Base-by-base conservation (phyloP, 768 basidiomycete genomes). In the Termitomyces eurrhizus region DNA sequence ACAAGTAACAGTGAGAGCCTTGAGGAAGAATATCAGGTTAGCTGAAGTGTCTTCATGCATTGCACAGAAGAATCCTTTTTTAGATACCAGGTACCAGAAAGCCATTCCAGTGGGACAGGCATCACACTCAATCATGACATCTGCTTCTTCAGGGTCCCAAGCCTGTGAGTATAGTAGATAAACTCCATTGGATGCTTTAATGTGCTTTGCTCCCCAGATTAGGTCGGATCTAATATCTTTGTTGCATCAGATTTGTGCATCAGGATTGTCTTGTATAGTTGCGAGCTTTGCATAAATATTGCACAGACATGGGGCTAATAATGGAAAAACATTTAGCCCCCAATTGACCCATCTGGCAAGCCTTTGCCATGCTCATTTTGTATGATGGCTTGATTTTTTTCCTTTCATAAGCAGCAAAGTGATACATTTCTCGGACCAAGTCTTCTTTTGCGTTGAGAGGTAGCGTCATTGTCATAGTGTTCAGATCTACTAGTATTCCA, bases 121-220 rank as follows among this genome's bases (percentile, higher is more conserved):
- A 14, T 46, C 71, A 72, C 0, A 65, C 59, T 0, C 54, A 12
- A 0, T 5, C 0, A 14, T 14, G 2, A 46, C 14, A 26, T 46
- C 45, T 0, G 12, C 9, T 0, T 0, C 12, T 26, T 2, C 12
- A 4, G 12, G 24, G 2, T 18, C 1, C 45, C 45, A 46, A 14
- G 45, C 24, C 1, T 4, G 24, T 1, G 45, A 26, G 1, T 67
- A 44, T 14, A 73, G 24, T 2, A 74, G 35, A 7, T 52, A 64
- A 3, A 77, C 56, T 0, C 74, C 71, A 5, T 0, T 4, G 4
- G 4, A 4, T 5, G 0, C 0, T 57, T 16, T 2, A 4, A 77
- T 24, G 46, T 70, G 69, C 7, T 62, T 37, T 0, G 42, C 58
- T 1, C 77, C 58, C 77, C 78, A 81, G 0, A 0, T 6, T 16